Conservation (phyloP, 1,284 basidiomycete species). For the Malassezia psittaci region DNA sequence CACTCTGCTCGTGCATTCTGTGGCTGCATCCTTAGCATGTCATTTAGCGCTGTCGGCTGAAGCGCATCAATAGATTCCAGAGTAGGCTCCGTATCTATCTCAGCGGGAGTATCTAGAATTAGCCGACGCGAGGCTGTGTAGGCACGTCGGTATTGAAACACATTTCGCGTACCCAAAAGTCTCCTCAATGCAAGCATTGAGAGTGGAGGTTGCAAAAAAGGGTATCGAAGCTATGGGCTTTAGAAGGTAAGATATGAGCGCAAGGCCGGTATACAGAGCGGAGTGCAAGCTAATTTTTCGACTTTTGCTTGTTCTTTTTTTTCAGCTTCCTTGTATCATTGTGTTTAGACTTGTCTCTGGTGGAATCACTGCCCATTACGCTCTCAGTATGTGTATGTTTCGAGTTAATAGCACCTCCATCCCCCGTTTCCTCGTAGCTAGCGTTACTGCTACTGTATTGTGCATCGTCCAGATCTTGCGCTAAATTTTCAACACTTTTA, state of each 20-base stretch:
- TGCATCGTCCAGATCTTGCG: too few species aligned
- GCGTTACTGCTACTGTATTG: too few species aligned
- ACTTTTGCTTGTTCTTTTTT: neutral
- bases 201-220: neutral
- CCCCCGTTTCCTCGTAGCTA: too few species aligned
- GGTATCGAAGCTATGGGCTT: too few species aligned
- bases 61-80: conserved; percentile 9
- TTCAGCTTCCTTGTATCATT: neutral
- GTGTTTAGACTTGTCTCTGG: neutral
- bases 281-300: neutral
- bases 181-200: neutral
- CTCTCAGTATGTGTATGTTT: neutral
- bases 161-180: too few species aligned
- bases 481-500: too few species aligned
- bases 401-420: too few species aligned
- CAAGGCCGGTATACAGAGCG: too few species aligned
- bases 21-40: neutral
- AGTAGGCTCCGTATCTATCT: neutral
- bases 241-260: neutral
- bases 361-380: neutral
- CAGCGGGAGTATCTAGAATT: neutral
- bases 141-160: neutral
- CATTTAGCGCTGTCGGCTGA: neutral
- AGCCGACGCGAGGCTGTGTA: neutral
- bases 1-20: neutral